Conservation (phyloP, 2,329 filamentous ascomycete genomes). For the Westerdykella aurantiaca region DNA sequence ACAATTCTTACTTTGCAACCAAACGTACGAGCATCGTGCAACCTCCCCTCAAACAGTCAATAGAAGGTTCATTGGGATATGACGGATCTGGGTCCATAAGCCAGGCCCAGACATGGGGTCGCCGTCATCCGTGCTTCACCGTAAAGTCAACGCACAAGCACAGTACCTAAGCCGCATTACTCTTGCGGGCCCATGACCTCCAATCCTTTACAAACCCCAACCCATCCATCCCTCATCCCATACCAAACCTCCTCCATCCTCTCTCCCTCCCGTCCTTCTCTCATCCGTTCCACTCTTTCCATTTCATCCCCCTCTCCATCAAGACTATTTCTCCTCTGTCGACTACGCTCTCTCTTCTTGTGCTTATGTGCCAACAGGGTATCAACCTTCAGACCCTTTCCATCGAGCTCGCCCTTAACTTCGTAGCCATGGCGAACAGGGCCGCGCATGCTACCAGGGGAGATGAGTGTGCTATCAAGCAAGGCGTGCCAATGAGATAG, state of each 20-base stretch:
- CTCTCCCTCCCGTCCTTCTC: slow-evolving; percentile 28
- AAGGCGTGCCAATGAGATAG: slow-evolving; percentile 66
- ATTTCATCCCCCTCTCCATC: slow-evolving; percentile 23
- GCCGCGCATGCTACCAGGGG: slow-evolving; percentile 52
- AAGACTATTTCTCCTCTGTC: slow-evolving; percentile 10
- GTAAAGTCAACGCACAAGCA: too few relatives aligned
- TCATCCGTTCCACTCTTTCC: slow-evolving; percentile 26
- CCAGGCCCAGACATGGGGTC: too few relatives aligned
- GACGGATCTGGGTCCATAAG: too few relatives aligned
- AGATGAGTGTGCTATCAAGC: slow-evolving; percentile 64
- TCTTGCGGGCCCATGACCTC: slow-evolving; percentile 26
- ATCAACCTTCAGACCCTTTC: slow-evolving; percentile 26
- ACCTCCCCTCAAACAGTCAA: too few relatives aligned
- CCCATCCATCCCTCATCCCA: slow-evolving; percentile 28
- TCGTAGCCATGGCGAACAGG: slow-evolving; percentile 45
- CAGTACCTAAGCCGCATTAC: not conserved
- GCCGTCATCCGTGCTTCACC: too few relatives aligned
- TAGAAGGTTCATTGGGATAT: too few relatives aligned
- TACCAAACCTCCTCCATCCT: slow-evolving; percentile 26
- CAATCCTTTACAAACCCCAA: slow-evolving; percentile 27
- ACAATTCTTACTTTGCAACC: too few relatives aligned
- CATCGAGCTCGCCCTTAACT: slow-evolving; percentile 34
- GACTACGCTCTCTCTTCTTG: slow-evolving; percentile 2
- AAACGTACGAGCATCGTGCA: too few relatives aligned
- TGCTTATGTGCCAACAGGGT: slow-evolving; percentile 7